Base-by-base conservation (phyloP, 192 early-diverging fungal species). In the Haplosporangium gracile region DNA sequence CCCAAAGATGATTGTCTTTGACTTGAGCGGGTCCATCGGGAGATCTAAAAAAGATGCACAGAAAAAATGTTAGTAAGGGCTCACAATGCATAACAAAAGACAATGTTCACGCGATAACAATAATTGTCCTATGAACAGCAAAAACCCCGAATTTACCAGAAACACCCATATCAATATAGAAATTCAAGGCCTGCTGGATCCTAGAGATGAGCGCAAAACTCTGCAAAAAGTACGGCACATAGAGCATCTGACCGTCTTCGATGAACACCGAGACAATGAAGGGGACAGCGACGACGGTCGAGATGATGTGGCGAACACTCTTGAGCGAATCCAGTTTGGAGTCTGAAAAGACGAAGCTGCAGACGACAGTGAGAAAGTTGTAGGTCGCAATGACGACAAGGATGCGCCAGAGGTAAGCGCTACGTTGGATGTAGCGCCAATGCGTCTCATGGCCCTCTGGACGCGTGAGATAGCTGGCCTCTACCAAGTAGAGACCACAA, bases 181-280 rank as follows among this genome's bases (percentile, higher is more conserved):
- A 88, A 38, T 91, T 92, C 75, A 94, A 81, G 9, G 92, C 90
- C 47, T 91, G 90, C 51, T 90, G 88, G 26, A 95, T 78, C 22
- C 92, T 88, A 45, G 89, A 81, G 13, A 94, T 75, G 9, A 94
- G 88, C 11, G 90, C 87, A 74, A 93, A 82, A 26, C 91, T 91
- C 65, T 91, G 85, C 63, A 95, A 68, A 88, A 94, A 95, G 75
- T 93, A 95, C 7, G 94, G 94, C 3, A 95, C 84, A 65, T 91
- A 93, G n/a, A 94, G 80, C 47, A 82, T 88, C 45, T 90, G 86
- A 9, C 90, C 91, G 55, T 88, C 63, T 9, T 74, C 47, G 15
- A 92, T 86, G 45, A 90, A 88, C 42, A 89, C 75, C 2, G 89
- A 89, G 29, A 91, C 43, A 36, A 94, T 70, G 78, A 94, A 93